Base-by-base conservation (phyloP, 2,329 filamentous ascomycete species). In the Pseudocercospora crystallina region DNA sequence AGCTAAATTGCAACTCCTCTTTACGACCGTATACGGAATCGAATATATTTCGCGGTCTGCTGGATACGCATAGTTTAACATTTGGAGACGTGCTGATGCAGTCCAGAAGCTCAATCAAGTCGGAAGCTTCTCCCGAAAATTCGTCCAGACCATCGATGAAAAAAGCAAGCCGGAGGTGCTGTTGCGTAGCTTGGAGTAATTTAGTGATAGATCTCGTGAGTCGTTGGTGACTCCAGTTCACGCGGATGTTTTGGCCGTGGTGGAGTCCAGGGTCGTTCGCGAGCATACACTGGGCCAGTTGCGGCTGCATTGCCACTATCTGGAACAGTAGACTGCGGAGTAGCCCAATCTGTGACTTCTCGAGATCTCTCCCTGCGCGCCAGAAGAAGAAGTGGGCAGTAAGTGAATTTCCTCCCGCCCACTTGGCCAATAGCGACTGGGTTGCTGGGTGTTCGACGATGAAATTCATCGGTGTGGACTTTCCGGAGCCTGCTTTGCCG, bases 31-130 rank as follows among this genome's bases (percentile, higher is more conserved):
- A 31, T 51, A 36, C 12, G 32, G 37, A 36, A 59, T 26, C 20
- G 20, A 26, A 59, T 2, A 41, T 44, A 17, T 47, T 57, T 54
- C 56, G 57, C 8, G 54, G 56, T 4, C 56, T 51, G 29, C 54
- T 57, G 11, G 56, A 47, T 2, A 51, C 42, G 33, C 56, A 59
- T 8, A 59, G 14, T 41, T 57, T 59, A 5, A 59, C 42, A 13
- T 48, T 42, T 2, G 42, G 17, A 8, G 7, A 30, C 11, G 15
- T 12, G 7, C 20, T 14, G 2, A 56, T 31, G 7, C 31, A 14
- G 2, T 15, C 7, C 4, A 26, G 20, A 4, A 26, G 20, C 7
- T 26, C 20, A 7, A 26, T n/a, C 5, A 58, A 5, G 10, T 26
- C 10, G 2, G 43, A 20, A 8, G 46, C 31, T 2, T 53, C 35